Base-by-base conservation (phyloP, 306 rosid species). In the Casuarina equisetifolia region DNA sequence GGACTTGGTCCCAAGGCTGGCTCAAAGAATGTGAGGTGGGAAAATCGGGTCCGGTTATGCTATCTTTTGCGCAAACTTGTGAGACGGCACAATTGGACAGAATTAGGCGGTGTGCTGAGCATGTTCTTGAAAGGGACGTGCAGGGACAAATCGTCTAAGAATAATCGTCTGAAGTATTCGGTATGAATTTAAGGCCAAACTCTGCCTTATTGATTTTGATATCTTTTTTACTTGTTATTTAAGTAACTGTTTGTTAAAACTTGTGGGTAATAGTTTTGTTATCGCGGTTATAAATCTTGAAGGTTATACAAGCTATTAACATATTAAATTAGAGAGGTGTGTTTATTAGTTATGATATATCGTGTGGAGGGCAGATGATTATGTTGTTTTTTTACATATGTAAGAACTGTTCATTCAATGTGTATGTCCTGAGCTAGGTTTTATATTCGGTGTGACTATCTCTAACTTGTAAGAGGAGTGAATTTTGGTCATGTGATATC, bases 41-140 rank as follows among this genome's bases (percentile, higher is more conserved):
- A 89, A 54, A 85, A 88, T 70, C 90, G 92, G 12, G 36, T 11
- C 5, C 74, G 84, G 32, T 80, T 92, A 75, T 78, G 69, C 38
- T 57, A 74, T 69, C 74, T 89, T 4, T 71, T 94, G 48, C 84
- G 68, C 32, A 77, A 81, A 61, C 88, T 92, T 3, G 32, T 84
- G 52, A 86, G 51, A 54, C 90, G 75, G 48, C 93, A 83, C 5
- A 75, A 84, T 3, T 94, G 95, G 98, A 83, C 63, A 4, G 88
- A 80, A 46, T 96, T 91, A 59, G 78, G 90, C 42, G 93, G 93
- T 13, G 97, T 88, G 43, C 84, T 92, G 50, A 89, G 92, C 79
- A 83, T 81, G 66, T 83, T 90, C 73, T 20, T 90, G 70, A 77
- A 84, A 61, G 90, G 82, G 53, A 88, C 93, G 0, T n/a, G 80